A percentile compares a stretch with the other conserved stretches of the same genome.
Conservation (phyloP, 2,329 filamentous ascomycete species). For the Sporothrix sp. region DNA sequence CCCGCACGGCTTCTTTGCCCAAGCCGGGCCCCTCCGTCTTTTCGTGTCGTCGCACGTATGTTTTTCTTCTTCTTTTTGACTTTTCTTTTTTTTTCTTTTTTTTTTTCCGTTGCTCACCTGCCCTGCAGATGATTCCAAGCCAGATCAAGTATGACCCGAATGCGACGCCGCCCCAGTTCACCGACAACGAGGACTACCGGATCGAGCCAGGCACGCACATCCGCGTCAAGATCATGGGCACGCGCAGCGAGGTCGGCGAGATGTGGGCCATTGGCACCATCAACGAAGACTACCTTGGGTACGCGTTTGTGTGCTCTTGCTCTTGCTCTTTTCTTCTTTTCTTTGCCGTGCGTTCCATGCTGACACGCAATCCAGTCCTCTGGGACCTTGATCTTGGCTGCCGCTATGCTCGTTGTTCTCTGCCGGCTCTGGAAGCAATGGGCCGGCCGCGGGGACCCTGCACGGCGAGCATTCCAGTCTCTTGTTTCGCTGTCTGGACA, state of each 20-base stretch:
- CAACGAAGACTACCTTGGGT: conserved; percentile 72
- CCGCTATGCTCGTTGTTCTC: background rate
- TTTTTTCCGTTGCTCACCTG: background rate
- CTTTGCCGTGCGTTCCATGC: too few species aligned
- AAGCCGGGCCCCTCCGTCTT: conserved; percentile 66
- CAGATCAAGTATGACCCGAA: conserved; percentile 94
- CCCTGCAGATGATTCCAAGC: conserved; percentile 78
- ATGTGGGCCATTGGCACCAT: conserved; percentile 98
- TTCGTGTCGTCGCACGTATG: conserved; percentile 77
- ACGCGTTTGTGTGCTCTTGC: too few species aligned
- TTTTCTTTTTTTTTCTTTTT: background rate
- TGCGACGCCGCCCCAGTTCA: conserved; percentile 92
- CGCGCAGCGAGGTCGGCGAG: conserved; percentile 82
- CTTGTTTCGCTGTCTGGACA: too few species aligned
- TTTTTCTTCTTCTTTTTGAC: conserved; percentile 6
- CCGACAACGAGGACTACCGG: conserved; percentile 85
- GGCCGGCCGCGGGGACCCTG: background rate
- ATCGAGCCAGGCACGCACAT: conserved; percentile 93
- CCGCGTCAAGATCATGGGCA: conserved; percentile 87
- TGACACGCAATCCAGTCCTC: background rate
- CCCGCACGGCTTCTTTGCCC: conserved; percentile 80
- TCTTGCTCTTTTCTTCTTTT: background rate
- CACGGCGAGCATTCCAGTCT: too few species aligned
- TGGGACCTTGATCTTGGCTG: background rate
- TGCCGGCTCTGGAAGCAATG: conserved; percentile 7